These are phyloP conservation scores for Cercis canadensis DNA, from an alignment of 306 rosid species.

Conservation along the genomic window DNA sequence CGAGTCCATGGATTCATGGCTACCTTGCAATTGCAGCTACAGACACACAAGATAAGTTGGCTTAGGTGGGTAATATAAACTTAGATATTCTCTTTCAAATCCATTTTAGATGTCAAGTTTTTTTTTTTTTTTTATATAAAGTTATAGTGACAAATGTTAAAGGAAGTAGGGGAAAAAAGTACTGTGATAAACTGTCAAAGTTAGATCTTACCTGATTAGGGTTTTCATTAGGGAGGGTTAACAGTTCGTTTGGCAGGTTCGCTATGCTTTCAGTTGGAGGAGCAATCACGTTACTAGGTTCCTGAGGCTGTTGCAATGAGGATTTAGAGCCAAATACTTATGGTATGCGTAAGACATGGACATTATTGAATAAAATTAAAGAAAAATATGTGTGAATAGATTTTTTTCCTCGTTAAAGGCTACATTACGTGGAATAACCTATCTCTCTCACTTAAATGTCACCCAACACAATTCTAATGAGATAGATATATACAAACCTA, in stretches of 20 bases:
- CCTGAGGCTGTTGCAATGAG: slow-evolving; percentile 16
- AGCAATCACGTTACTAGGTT: background rate
- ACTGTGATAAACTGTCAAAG: background rate
- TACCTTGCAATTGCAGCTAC: background rate
- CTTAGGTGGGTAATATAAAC: background rate
- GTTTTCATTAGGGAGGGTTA: background rate
- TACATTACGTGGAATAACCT: too few relatives aligned
- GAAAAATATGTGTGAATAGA: too few relatives aligned
- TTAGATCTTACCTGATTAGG: slow-evolving; percentile 21
- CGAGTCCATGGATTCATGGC: background rate
- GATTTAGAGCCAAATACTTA: background rate
- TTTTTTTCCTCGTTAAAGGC: too few relatives aligned
- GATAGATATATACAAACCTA: too few relatives aligned
- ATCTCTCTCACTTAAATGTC: too few relatives aligned
- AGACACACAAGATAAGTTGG: background rate
- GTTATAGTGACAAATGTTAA: too few relatives aligned
- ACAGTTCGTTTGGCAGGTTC: background rate
- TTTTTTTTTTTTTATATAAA: too few relatives aligned
- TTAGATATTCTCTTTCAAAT: background rate
- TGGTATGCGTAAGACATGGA: background rate
- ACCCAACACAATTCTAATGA: too few relatives aligned
- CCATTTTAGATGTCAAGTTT: background rate
- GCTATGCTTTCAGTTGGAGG: background rate
- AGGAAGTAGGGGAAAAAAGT: background rate
- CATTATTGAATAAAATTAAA: background rate